These are phyloP conservation scores for Mycena chlorophos DNA, from an alignment of 768 basidiomycete genomes.

Conservation along the genomic window DNA sequence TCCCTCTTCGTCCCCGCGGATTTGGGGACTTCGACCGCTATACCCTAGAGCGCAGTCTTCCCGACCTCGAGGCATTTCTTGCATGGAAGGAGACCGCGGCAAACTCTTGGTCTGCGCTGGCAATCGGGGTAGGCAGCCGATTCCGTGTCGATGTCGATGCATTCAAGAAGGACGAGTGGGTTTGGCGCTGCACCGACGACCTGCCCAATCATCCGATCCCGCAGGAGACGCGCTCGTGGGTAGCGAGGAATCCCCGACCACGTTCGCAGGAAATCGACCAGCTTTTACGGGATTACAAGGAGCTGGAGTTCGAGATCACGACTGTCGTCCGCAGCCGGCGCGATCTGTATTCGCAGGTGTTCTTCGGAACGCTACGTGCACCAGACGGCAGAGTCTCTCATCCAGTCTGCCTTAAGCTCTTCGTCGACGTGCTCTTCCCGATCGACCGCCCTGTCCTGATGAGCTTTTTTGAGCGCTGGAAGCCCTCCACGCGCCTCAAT, in stretches of 20 bases:
- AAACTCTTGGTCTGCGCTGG: background rate
- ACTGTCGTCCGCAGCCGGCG: background rate
- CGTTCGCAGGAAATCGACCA: background rate
- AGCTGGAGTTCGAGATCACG: background rate
- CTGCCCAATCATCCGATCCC: background rate
- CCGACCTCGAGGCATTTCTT: background rate
- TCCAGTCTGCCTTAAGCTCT: background rate
- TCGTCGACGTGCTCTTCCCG: background rate
- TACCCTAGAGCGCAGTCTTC: background rate
- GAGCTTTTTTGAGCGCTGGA: background rate
- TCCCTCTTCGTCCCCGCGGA: background rate
- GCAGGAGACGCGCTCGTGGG: background rate
- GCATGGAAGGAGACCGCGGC: background rate
- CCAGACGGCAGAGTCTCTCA: background rate
- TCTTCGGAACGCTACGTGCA: background rate
- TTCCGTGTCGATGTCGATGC: background rate
- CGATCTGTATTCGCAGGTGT: constrained; percentile 1
- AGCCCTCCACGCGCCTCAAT: background rate
- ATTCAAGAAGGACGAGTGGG: background rate
- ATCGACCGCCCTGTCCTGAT: background rate
- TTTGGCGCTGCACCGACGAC: background rate
- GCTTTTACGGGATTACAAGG: background rate
- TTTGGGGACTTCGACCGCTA: background rate
- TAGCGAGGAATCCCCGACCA: background rate
- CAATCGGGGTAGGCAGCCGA: background rate